Percentiles rank a stretch among this genome's conserved stretches.
Evolutionary conservation across 1,284 basidiomycete species (phyloP).

Genomic region (Naganishia albida): DNA sequence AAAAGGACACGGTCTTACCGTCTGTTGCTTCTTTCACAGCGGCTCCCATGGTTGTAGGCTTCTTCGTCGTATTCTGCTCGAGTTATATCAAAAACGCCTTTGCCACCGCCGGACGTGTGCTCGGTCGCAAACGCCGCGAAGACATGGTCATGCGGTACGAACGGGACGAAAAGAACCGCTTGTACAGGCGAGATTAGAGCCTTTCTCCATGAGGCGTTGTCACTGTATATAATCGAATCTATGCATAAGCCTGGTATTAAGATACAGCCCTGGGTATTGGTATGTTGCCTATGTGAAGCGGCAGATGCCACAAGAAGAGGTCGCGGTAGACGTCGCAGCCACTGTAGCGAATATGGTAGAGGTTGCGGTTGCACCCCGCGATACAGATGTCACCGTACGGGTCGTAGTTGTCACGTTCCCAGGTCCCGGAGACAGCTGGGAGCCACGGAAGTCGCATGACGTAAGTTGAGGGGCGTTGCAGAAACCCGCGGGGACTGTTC

Average conservation of each 20-base stretch:
- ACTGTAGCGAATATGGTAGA: slow-evolving; percentile 26
- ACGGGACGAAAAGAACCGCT: slow-evolving; percentile 25
- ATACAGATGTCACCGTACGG: not conserved
- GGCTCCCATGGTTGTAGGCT: slow-evolving; percentile 45
- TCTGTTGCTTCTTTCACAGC: slow-evolving; percentile 37
- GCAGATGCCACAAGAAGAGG: slow-evolving; percentile 34
- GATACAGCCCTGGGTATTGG: not conserved
- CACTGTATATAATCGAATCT: not conserved
- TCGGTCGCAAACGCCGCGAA: slow-evolving; percentile 40
- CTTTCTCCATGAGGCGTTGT: not conserved
- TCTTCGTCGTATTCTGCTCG: slow-evolving; percentile 52
- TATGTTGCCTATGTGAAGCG: slow-evolving; percentile 16
- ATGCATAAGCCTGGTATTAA: not conserved
- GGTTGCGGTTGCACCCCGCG: slow-evolving; percentile 24
- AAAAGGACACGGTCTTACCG: too few relatives aligned
- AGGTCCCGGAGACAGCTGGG: slow-evolving; percentile 35
- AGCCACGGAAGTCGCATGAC: slow-evolving; percentile 46
- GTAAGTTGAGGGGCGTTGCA: slow-evolving; percentile 41
- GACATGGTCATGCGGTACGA: slow-evolving; percentile 34
- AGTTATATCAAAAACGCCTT: slow-evolving; percentile 43
- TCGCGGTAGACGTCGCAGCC: slow-evolving; percentile 4
- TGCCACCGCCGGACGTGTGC: slow-evolving; percentile 40
- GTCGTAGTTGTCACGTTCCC: slow-evolving; percentile 20
- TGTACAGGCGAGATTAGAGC: slow-evolving; percentile 17
- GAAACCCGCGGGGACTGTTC: slow-evolving; percentile 40